Evolutionary conservation across 495 filamentous ascomycete genomes (phyloP).

Genomic region (Tuber magnatum): DNA sequence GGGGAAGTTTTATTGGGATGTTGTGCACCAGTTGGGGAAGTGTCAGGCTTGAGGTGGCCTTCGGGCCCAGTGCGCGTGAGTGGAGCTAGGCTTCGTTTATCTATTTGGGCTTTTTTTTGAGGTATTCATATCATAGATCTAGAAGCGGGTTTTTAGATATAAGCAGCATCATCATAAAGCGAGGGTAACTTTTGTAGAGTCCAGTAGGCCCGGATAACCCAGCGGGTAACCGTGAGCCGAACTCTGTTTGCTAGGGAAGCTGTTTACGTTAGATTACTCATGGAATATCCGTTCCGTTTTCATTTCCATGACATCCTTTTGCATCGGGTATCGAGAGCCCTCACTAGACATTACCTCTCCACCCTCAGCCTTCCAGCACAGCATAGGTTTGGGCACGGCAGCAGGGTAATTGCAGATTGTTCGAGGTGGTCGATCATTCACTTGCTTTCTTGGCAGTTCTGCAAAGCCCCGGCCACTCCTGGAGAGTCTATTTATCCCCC

Average conservation of each 20-base stretch:
- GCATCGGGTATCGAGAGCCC: too few relatives aligned
- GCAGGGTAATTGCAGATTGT: neutral
- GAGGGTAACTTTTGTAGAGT: neutral
- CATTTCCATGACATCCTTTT: too few relatives aligned
- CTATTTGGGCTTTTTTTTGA: neutral
- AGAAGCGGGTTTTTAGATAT: neutral
- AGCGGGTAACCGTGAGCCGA: too few relatives aligned
- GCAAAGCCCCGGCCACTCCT: neutral
- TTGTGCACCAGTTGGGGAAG: slow-evolving; percentile 1
- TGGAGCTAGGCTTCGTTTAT: neutral
- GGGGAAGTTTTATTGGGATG: neutral
- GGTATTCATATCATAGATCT: neutral
- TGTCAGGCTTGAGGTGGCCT: neutral
- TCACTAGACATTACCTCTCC: too few relatives aligned
- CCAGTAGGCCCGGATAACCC: neutral
- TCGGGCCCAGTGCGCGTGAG: neutral
- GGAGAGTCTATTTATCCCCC: too few relatives aligned
- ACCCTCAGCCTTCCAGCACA: too few relatives aligned
- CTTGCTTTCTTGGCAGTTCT: neutral
- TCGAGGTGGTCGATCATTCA: neutral
- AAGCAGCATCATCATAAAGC: neutral
- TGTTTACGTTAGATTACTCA: neutral
- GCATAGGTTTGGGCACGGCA: neutral
- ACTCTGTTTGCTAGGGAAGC: neutral
- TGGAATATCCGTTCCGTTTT: too few relatives aligned